Evolutionary conservation across 2,329 filamentous ascomycete species (phyloP).

Genomic region (Xylariaceae sp.): DNA sequence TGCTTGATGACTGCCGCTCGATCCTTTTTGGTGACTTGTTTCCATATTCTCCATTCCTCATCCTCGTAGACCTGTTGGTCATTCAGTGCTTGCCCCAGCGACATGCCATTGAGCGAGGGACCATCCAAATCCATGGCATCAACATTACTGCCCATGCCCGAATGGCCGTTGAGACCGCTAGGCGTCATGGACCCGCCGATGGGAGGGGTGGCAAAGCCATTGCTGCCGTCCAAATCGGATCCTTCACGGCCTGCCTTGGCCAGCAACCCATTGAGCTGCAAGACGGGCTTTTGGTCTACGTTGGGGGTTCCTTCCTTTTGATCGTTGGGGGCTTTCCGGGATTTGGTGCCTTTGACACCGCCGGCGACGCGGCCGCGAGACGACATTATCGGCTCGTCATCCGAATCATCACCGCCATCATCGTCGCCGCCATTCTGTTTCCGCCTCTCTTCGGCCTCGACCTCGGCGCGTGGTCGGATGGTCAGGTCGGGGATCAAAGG

Average conservation of each 20-base stretch:
- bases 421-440: slow-evolving; percentile 82
- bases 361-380: slow-evolving; percentile 87
- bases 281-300: slow-evolving; percentile 67
- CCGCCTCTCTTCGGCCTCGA: slow-evolving; percentile 81
- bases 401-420: slow-evolving; percentile 83
- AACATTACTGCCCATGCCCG: slow-evolving; percentile 66
- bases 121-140: slow-evolving; percentile 88
- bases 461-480: slow-evolving; percentile 86
- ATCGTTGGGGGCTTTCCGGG: slow-evolving; percentile 69
- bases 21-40: slow-evolving; percentile 96
- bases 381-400: slow-evolving; percentile 98
- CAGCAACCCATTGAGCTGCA: slow-evolving; percentile 63
- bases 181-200: slow-evolving; percentile 73
- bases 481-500: slow-evolving; percentile 90
- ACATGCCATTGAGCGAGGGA: slow-evolving; percentile 63
- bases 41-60: slow-evolving; percentile 97
- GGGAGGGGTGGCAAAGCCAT: slow-evolving; percentile 82
- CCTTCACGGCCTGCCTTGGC: slow-evolving; percentile 61
- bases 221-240: slow-evolving; percentile 80
- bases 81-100: slow-evolving; percentile 59
- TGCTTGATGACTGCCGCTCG: slow-evolving; percentile 82
- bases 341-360: slow-evolving; percentile 72
- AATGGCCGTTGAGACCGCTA: slow-evolving; percentile 62
- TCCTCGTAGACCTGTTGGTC: slow-evolving; percentile 80
- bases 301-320: slow-evolving; percentile 76